Conservation (phyloP, 257 asterid species). For the Solanum sitiens region DNA sequence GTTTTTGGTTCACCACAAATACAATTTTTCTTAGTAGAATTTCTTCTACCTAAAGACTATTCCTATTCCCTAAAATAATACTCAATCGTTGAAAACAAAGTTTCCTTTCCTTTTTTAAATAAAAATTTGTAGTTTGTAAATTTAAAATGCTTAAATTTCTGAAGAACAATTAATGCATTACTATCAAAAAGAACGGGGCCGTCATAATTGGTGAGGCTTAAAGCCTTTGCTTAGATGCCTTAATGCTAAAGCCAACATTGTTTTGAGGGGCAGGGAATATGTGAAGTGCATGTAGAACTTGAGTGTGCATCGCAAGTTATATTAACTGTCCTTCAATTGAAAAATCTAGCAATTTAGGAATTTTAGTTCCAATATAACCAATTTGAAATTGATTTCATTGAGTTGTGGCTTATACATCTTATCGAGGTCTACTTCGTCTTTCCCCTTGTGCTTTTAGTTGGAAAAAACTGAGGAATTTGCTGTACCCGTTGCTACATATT, state of each 20-base stretch:
- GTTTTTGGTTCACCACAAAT: not conserved
- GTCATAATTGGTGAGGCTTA: not conserved
- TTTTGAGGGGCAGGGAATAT: not conserved
- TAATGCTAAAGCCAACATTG: not conserved
- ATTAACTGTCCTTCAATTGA: not conserved
- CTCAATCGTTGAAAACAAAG: not conserved
- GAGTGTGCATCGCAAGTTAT: not conserved
- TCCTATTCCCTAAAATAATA: not conserved
- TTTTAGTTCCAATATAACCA: not conserved
- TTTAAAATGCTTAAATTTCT: not conserved
- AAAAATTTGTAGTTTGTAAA: not conserved
- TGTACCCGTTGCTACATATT: constrained; percentile 32
- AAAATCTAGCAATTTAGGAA: not conserved
- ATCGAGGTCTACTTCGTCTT: not conserved
- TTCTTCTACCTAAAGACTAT: not conserved
- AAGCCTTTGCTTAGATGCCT: not conserved
- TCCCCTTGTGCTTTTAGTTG: constrained; percentile 40
- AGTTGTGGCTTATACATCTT: not conserved
- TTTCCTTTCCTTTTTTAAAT: not conserved
- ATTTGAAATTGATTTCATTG: not conserved
- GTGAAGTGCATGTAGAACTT: not conserved
- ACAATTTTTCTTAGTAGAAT: not conserved
- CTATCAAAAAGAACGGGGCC: not conserved
- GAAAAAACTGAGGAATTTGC: constrained; percentile 58
- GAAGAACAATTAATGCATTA: not conserved